Conservation (phyloP, 176 grass and related monocot species). For the Avena atlantica region DNA sequence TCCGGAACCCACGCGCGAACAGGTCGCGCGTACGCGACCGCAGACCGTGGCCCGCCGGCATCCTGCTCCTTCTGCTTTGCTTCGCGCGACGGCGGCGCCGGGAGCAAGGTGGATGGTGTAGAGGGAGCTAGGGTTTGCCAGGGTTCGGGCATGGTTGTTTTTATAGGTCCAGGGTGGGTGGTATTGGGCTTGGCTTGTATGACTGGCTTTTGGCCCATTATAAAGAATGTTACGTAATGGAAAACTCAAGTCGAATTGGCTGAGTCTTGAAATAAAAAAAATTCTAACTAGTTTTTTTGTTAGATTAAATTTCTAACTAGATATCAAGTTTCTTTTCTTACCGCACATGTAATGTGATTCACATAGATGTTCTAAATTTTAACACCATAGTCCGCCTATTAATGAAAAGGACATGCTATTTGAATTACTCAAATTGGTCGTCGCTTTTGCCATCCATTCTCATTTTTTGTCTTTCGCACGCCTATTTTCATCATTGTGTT, state of each 20-base stretch:
- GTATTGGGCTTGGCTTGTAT: neutral
- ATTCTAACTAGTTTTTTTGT: no score
- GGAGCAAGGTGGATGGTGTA: neutral
- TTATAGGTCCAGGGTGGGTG: conserved; percentile 26
- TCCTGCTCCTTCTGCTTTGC: conserved; percentile 42
- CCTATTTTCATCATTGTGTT: no score
- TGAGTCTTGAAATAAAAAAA: no score
- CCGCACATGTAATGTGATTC: no score
- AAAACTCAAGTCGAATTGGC: neutral
- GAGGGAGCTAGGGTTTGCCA: conserved; percentile 44
- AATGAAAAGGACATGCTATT: no score
- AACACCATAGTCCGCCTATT: no score
- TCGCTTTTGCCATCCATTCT: no score
- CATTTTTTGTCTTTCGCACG: no score
- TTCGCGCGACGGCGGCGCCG: conserved; percentile 31
- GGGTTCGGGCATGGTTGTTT: neutral
- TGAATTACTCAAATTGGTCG: no score
- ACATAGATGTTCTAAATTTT: no score
- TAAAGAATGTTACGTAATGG: neutral
- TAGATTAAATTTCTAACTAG: no score
- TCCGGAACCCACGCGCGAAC: conserved; percentile 71
- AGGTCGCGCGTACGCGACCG: conserved; percentile 70
- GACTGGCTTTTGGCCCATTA: neutral
- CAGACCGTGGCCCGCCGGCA: conserved; percentile 81
- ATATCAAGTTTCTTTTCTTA: no score